A percentile compares a stretch with the other conserved stretches of the same genome.
These are phyloP conservation scores for Leptographium galeiforme DNA, from an alignment of 2,329 filamentous ascomycete species.

Conservation along the genomic window DNA sequence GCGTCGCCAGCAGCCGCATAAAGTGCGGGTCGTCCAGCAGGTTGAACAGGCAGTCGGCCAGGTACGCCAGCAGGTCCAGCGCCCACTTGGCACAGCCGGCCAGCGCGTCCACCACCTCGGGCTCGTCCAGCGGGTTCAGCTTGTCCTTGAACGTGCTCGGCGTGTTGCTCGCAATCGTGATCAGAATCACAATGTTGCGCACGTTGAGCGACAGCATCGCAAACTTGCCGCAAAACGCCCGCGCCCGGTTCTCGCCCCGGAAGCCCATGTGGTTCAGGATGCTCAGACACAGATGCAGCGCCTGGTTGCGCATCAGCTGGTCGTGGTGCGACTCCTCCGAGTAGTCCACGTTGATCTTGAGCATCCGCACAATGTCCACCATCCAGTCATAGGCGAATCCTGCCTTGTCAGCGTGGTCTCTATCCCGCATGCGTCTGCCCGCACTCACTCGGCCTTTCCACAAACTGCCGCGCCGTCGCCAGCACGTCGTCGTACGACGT, in stretches of 20 bases:
- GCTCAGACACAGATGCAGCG: slow-evolving; percentile 63
- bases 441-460: slow-evolving; percentile 21
- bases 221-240: slow-evolving; percentile 58
- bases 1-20: slow-evolving; percentile 32
- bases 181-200: slow-evolving; percentile 54
- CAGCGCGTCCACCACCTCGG: slow-evolving; percentile 59
- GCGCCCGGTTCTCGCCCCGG: slow-evolving; percentile 44
- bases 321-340: slow-evolving; percentile 62
- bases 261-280: slow-evolving; percentile 70
- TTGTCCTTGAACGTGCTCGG: slow-evolving; percentile 40
- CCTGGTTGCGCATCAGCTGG: slow-evolving; percentile 56
- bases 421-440: too few relatives aligned
- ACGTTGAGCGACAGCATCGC: slow-evolving; percentile 64
- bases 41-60: slow-evolving; percentile 44
- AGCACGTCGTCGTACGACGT: slow-evolving; percentile 58
- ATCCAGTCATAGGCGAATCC: slow-evolving; percentile 51
- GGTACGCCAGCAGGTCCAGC: slow-evolving; percentile 54
- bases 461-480: slow-evolving; percentile 45
- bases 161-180: slow-evolving; percentile 49
- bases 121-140: slow-evolving; percentile 49
- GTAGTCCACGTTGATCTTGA: slow-evolving; percentile 69
- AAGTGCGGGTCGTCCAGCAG: slow-evolving; percentile 40
- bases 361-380: slow-evolving; percentile 51
- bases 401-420: slow-evolving; percentile 13
- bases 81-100: slow-evolving; percentile 69